Percentiles rank a stretch among this genome's conserved stretches.
Conservation (phyloP, 2,329 filamentous ascomycete species). For the Diaporthe destruens region DNA sequence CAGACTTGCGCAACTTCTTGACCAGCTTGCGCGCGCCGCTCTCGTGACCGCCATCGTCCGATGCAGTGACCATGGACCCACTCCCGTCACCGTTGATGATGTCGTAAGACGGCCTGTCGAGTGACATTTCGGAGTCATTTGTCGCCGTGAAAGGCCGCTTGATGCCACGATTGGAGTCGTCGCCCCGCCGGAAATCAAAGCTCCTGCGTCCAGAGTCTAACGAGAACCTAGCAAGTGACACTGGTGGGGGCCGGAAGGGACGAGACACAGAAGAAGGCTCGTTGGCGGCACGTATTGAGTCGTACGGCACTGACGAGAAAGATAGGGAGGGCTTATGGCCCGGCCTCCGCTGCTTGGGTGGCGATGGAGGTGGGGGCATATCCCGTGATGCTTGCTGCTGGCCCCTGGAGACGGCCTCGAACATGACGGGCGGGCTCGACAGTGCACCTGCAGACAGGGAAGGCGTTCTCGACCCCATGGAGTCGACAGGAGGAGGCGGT, state of each 20-base stretch:
- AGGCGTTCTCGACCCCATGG: slow-evolving; percentile 24
- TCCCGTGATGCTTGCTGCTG: slow-evolving; percentile 14
- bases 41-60: slow-evolving; percentile 41
- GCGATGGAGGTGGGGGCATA: slow-evolving; percentile 33
- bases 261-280: slow-evolving; percentile 21
- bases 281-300: slow-evolving; percentile 10
- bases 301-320: slow-evolving; percentile 34
- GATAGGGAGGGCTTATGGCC: slow-evolving; percentile 33
- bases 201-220: slow-evolving; percentile 33
- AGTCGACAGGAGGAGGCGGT: slow-evolving; percentile 40
- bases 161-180: slow-evolving; percentile 52
- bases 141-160: slow-evolving; percentile 40
- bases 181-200: slow-evolving; percentile 20
- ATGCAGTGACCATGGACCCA: slow-evolving; percentile 47
- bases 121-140: slow-evolving; percentile 36
- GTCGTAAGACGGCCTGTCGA: slow-evolving; percentile 53
- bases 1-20: slow-evolving; percentile 67
- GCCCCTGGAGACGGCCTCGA: background rate
- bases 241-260: slow-evolving; percentile 31
- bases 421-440: slow-evolving; percentile 20
- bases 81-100: slow-evolving; percentile 52
- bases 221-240: slow-evolving; percentile 38
- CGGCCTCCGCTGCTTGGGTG: slow-evolving; percentile 35
- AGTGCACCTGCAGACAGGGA: slow-evolving; percentile 2
- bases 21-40: slow-evolving; percentile 53